Base-by-base conservation (phyloP, 257 asterid species). In the Galeopsis tetrahit region DNA sequence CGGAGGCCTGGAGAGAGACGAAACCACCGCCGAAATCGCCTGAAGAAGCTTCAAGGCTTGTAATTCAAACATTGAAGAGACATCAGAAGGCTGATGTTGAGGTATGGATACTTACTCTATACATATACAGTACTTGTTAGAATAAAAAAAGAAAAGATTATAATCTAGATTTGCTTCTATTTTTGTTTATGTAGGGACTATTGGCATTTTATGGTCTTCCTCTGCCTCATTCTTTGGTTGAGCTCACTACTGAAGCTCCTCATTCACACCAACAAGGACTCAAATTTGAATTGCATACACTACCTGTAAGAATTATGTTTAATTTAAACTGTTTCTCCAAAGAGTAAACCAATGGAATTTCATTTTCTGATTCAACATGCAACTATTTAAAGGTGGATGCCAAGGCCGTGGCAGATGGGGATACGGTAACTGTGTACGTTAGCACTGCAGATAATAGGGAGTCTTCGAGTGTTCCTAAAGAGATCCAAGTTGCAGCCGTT, bases 331-430 rank as follows among this genome's bases (percentile, higher is more conserved):
- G 1, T 44, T 31, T n/a, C 9, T 31, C 1, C 11, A 1, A 13
- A 9, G 32, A 48, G 7, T 51, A 28, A 64, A 73, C 35, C 53
- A 33, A 31, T 15, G 1, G 2, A 33, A 46, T 33, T 32, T 17
- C 51, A 38, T 46, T 31, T 28, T 70, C 15, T 59, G 21, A 56
- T 55, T 15, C 14, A 49, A 34, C 46, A 15, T 39, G 70, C 10
- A 6, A 34, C 4, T 55, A 49, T 63, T 28, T 58, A 7, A 21
- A 91, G 98, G 95, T 94, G 71, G 96, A 94, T 79, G 86, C 87
- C 2, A 94, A 85, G 78, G 96, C 99, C 17, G 99, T 91, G 34
- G 99, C 97, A 3, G 98, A 91, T 82, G 99, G 97, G n/a, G 97
- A 91, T 81, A 89, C 98, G 3, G 69, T 94, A 66, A 94, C 92